Evolutionary conservation across 805 yeast species (phyloP), one percentile per base, ranked within the genome.

Genomic region (Jamesozyma piceae): DNA sequence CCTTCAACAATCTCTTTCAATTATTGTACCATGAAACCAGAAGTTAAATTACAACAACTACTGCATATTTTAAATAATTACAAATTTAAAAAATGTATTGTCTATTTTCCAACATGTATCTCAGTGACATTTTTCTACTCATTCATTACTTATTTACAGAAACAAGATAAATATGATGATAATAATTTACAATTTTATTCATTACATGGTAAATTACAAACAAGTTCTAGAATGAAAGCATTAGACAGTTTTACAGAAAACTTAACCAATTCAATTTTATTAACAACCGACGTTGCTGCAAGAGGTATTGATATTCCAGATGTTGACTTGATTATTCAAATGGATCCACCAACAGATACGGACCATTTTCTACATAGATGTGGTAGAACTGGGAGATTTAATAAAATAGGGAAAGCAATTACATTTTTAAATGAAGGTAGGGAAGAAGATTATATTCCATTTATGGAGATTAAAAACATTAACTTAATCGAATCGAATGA

Each of bases 221-320:
- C 95, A 0, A 77, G 75, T 37, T 76, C 95, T 14, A 73, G 99
- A 50, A 63, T 82, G 41, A 83, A 77, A 57, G 84, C 95, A 0
- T 65, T 90, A 35, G 69, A 70, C 10, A 65, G 62, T 28, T 92
- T 90, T 57, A 58, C 78, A 0, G 71, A 71, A 1, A 69, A 73
- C 13, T 38, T 60, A 14, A 56, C 52, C 18, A 80, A 77, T 49
- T 69, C 80, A 9, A 75, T 90, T 0, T 63, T 92, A 20, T 67
- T 92, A 63, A 88, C 98, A 2, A 92, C 98, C 0, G 98, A 92
- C 69, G 96, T 92, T n/a, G 97, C 98, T 0, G 96, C 97, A 0
- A 73, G 98, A 57, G 98, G 98, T 35, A 75, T 92, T 19, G 98
- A 92, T 66, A 81, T 92, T 24, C 95, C 95, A 0, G 92, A 89